Evolutionary conservation across 2,329 filamentous ascomycete species (phyloP).

Genomic region (Penicillium sp.): DNA sequence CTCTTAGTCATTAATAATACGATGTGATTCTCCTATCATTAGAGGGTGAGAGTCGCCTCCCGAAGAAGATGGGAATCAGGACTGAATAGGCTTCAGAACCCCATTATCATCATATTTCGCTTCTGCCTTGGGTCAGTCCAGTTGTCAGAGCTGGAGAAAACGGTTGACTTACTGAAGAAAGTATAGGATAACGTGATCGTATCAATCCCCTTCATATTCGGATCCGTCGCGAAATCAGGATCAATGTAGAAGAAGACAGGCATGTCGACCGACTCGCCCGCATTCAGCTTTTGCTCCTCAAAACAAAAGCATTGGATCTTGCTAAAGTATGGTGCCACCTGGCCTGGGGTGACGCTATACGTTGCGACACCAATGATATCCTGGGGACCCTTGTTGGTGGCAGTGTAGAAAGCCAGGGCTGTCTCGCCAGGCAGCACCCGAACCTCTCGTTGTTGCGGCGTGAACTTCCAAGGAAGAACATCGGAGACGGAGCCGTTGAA

Average conservation of each 20-base stretch:
- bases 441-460: constrained; percentile 94
- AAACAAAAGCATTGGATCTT: constrained; percentile 99
- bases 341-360: constrained; percentile 93
- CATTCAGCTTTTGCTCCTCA: constrained; percentile 91
- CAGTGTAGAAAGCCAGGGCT: constrained; percentile 94
- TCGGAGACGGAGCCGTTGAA: constrained; percentile 97
- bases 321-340: constrained; percentile 96
- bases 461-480: constrained; percentile 95
- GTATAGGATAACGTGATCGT: constrained; percentile 96
- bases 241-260: constrained; percentile 99
- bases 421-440: constrained; percentile 94
- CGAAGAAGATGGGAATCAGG: constrained; percentile 17
- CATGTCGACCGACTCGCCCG: constrained; percentile 98
- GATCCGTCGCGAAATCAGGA: constrained; percentile 87
- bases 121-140: constrained; percentile 56
- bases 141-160: neutral
- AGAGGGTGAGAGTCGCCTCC: neutral
- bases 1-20: neutral
- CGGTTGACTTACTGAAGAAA: constrained; percentile 79
- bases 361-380: constrained; percentile 99
- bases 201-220: constrained; percentile 91
- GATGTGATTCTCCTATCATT: neutral
- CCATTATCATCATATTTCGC: constrained; percentile 84
- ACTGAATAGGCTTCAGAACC: constrained; percentile 62
- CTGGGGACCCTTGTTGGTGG: constrained; percentile 83